Conservation (phyloP, 176 grass and related monocot species). For the Bolboschoenus planiculmis region DNA sequence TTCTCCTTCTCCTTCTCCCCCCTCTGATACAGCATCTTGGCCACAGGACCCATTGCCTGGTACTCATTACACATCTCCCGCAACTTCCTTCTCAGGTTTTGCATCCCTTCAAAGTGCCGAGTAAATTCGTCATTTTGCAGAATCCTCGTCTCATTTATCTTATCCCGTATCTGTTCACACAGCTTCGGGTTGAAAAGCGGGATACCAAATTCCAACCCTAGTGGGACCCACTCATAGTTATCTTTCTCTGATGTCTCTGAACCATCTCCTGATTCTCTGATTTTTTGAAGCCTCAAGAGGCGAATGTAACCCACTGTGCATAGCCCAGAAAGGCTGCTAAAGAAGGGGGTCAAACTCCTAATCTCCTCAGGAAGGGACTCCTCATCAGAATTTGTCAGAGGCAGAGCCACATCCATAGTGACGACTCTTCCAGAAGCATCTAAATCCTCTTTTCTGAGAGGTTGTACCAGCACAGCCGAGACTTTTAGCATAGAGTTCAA, state of each 20-base stretch:
- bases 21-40: constrained; percentile 64
- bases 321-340: constrained; percentile 63
- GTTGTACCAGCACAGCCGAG: constrained; percentile 88
- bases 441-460: constrained; percentile 73
- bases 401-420: constrained; percentile 75
- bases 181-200: constrained; percentile 87
- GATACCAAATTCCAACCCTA: constrained; percentile 94
- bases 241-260: constrained; percentile 32
- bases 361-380: constrained; percentile 46
- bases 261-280: constrained; percentile 26
- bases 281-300: constrained; percentile 70
- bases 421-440: constrained; percentile 57
- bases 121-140: constrained; percentile 66
- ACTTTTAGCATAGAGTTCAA: constrained; percentile 92
- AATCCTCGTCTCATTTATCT: constrained; percentile 50
- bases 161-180: constrained; percentile 80
- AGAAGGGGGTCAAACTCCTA: constrained; percentile 52
- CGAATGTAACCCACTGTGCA: constrained; percentile 80
- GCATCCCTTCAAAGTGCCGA: constrained; percentile 73
- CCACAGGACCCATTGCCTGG: constrained; percentile 75
- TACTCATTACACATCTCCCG: constrained; percentile 84
- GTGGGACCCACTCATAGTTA: constrained; percentile 83
- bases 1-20: constrained; percentile 26
- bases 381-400: constrained; percentile 67
- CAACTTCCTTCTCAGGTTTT: constrained; percentile 62